phyloP scores from a whole-genome alignment of 2,329 filamentous ascomycete species.

The Exophiala xenobiotica region DNA sequence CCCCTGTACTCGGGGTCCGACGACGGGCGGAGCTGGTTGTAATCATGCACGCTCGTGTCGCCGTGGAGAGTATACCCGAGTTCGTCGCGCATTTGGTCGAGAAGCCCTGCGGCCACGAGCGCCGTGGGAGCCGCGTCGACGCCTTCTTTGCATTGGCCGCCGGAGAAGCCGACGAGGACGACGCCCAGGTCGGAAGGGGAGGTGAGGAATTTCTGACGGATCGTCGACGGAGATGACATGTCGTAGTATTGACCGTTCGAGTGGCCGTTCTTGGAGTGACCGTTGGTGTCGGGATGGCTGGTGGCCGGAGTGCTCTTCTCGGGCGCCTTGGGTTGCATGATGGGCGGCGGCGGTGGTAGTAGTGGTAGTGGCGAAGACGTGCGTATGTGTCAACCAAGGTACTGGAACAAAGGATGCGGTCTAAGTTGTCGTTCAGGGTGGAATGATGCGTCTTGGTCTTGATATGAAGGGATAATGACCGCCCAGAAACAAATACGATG shows the following conservation, averaged over 20 bases:
- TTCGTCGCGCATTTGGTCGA: constrained; percentile 78
- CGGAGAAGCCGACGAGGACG: constrained; percentile 93
- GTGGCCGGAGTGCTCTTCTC: constrained; percentile 20
- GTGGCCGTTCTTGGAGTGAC: constrained; percentile 12
- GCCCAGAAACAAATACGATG: not conserved
- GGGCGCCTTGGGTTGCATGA: constrained; percentile 17
- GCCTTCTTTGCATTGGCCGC: constrained; percentile 89
- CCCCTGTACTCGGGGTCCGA: constrained; percentile 57
- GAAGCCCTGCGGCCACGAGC: constrained; percentile 82
- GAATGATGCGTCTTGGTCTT: not conserved
- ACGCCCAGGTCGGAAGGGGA: constrained; percentile 79
- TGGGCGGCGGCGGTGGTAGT: not conserved
- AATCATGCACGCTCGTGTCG: constrained; percentile 78
- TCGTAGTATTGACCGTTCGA: constrained; percentile 19
- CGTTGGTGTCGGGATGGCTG: constrained; percentile 13
- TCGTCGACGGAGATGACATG: constrained; percentile 59
- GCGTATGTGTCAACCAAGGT: constrained; percentile 4
- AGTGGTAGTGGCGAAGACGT: too few species aligned
- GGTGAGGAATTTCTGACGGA: constrained; percentile 73
- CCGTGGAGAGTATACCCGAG: constrained; percentile 86
- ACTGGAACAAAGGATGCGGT: constrained; percentile 9
- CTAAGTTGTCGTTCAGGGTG: constrained; percentile 3
- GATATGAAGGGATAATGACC: not conserved
- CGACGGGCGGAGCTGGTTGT: constrained; percentile 61
- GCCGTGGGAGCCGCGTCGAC: constrained; percentile 89